Evolutionary conservation across 495 filamentous ascomycete genomes (phyloP).

Genomic region (Daldinia grandis): DNA sequence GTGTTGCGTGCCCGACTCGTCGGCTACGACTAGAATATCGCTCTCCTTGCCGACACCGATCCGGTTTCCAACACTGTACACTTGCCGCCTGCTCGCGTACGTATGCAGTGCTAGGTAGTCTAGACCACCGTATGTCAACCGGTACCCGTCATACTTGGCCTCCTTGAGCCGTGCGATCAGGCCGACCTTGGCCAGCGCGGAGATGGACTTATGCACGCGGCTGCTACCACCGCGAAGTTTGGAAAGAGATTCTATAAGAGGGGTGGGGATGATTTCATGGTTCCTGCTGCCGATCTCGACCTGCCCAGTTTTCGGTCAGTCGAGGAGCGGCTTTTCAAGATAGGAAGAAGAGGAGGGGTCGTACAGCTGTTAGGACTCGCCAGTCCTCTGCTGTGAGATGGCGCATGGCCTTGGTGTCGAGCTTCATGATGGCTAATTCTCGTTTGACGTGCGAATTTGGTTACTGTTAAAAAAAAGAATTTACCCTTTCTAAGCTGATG

Average conservation of each 20-base stretch:
- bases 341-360: slow-evolving; percentile 46
- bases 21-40: slow-evolving; percentile 92
- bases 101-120: slow-evolving; percentile 95
- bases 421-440: slow-evolving; percentile 73
- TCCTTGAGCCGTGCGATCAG: slow-evolving; percentile 94
- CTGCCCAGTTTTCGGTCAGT: slow-evolving; percentile 53
- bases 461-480: not conserved
- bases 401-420: slow-evolving; percentile 89
- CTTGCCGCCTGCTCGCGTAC: slow-evolving; percentile 75
- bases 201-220: slow-evolving; percentile 88
- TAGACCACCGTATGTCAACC: slow-evolving; percentile 93
- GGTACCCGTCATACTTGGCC: slow-evolving; percentile 97
- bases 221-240: slow-evolving; percentile 78
- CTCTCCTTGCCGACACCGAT: slow-evolving; percentile 97
- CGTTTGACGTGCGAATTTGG: not conserved
- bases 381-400: slow-evolving; percentile 94
- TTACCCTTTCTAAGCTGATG: not conserved
- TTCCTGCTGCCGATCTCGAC: slow-evolving; percentile 93
- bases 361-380: slow-evolving; percentile 90
- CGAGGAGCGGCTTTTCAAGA: not conserved
- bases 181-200: slow-evolving; percentile 87
- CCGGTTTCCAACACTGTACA: slow-evolving; percentile 93
- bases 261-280: slow-evolving; percentile 94
- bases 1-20: slow-evolving; percentile 67
- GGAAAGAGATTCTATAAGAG: slow-evolving; percentile 83